A percentile compares a stretch with the other conserved stretches of the same genome.
These are phyloP conservation scores for Truncatella angustata DNA, from an alignment of 2,329 filamentous ascomycete species.

Conservation along the genomic window DNA sequence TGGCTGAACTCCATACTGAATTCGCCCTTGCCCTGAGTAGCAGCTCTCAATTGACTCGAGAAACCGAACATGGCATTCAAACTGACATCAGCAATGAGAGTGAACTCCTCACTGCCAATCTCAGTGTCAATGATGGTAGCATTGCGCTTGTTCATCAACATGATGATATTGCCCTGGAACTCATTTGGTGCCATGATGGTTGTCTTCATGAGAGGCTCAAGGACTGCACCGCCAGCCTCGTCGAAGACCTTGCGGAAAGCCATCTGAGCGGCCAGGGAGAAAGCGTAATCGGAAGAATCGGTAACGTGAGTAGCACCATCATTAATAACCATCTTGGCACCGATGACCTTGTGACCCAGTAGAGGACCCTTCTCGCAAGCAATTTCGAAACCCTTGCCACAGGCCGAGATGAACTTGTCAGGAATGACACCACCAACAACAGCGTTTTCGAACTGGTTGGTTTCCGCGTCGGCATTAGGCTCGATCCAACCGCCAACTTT, in stretches of 20 bases:
- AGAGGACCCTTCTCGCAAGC: slow-evolving; percentile 85
- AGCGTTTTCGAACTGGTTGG: slow-evolving; percentile 83
- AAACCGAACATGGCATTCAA: slow-evolving; percentile 99
- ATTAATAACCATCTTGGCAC: slow-evolving; percentile 86
- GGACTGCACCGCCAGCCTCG: slow-evolving; percentile 75
- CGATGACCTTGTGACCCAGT: slow-evolving; percentile 89
- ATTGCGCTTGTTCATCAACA: slow-evolving; percentile 93
- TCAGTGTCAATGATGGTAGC: slow-evolving; percentile 95
- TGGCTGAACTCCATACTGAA: slow-evolving; percentile 99
- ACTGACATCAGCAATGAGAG: slow-evolving; percentile 85
- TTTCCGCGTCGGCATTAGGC: slow-evolving; percentile 69
- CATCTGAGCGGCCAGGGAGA: slow-evolving; percentile 91
- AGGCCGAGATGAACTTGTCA: slow-evolving; percentile 93
- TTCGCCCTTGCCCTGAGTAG: slow-evolving; percentile 97
- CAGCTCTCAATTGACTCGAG: slow-evolving; percentile 83
- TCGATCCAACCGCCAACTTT: slow-evolving; percentile 91
- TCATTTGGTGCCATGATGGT: slow-evolving; percentile 93
- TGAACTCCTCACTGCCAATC: slow-evolving; percentile 91
- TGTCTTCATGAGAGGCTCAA: slow-evolving; percentile 98
- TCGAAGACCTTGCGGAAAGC: slow-evolving; percentile 94
- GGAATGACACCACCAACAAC: slow-evolving; percentile 88
- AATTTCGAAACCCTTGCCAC: slow-evolving; percentile 88
- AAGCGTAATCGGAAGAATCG: slow-evolving; percentile 94
- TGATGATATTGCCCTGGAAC: slow-evolving; percentile 95
- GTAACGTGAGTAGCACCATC: slow-evolving; percentile 97